These are phyloP conservation scores for Coccomyxa subellipsoidea DNA, from an alignment of 163 green algal species.

Conservation along the genomic window DNA sequence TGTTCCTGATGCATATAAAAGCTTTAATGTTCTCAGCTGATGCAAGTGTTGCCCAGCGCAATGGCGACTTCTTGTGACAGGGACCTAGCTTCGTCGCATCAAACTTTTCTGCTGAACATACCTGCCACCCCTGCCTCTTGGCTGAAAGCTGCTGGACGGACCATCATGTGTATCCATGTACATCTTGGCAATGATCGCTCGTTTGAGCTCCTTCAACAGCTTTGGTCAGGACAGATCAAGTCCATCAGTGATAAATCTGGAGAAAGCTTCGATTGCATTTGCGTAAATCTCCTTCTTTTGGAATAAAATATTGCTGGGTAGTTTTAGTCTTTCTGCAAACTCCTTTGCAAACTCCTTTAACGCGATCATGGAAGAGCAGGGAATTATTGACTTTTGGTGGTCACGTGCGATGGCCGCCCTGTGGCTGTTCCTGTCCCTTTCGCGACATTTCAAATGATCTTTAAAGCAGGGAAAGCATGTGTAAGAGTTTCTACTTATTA, in stretches of 20 bases:
- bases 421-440: too few species aligned
- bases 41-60: background rate
- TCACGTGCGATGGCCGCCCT: too few species aligned
- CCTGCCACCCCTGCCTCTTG: conserved; percentile 4
- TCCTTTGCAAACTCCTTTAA: too few species aligned
- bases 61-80: background rate
- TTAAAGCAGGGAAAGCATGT: too few species aligned
- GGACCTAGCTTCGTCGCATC: background rate
- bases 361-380: too few species aligned
- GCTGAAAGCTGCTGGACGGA: conserved; percentile 8
- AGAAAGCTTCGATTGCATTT: background rate
- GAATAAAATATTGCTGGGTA: too few species aligned
- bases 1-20: background rate
- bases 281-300: too few species aligned
- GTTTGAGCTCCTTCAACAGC: background rate
- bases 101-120: background rate
- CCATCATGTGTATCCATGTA: conserved; percentile 4
- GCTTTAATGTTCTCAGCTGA: background rate
- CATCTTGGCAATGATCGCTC: background rate
- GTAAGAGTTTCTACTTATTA: too few species aligned
- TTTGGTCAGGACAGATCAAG: background rate
- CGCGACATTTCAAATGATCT: too few species aligned
- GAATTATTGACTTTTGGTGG: too few species aligned
- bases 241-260: background rate
- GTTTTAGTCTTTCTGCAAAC: too few species aligned